phyloP scores from a whole-genome alignment of 225 moss, liverwort and hornwort species.

The Polytrichum commune region DNA sequence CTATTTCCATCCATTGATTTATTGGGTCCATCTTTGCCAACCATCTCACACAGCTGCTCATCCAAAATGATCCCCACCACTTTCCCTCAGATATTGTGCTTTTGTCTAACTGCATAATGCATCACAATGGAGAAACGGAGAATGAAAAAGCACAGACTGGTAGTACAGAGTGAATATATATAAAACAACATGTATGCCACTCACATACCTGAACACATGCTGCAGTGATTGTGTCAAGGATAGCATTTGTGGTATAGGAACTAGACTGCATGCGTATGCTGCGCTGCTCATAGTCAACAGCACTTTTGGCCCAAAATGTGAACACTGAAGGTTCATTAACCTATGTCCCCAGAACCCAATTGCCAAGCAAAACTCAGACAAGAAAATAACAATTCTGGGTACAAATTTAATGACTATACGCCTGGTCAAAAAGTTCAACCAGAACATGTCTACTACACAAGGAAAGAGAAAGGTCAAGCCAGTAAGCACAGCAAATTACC shows the following conservation, averaged over 20 bases:
- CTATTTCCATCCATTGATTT: slow-evolving; percentile 31
- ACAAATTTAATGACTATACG: too few species aligned
- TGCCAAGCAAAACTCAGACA: not conserved
- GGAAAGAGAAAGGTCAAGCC: not conserved
- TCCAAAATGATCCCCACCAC: not conserved
- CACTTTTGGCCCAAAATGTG: slow-evolving; percentile 96
- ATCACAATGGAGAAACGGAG: too few species aligned
- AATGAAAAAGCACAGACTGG: too few species aligned
- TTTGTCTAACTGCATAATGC: too few species aligned
- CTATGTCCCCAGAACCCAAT: slow-evolving; percentile 23
- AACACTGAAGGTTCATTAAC: slow-evolving; percentile 86
- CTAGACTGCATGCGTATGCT: slow-evolving; percentile 85
- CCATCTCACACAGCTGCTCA: slow-evolving; percentile 87
- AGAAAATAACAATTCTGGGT: not conserved
- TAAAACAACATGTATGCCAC: too few species aligned
- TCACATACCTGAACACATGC: slow-evolving; percentile 90
- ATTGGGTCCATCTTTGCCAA: slow-evolving; percentile 67
- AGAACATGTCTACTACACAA: not conserved
- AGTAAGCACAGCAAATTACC: slow-evolving; percentile 31
- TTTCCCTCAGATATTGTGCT: too few species aligned
- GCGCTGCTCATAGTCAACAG: slow-evolving; percentile 90
- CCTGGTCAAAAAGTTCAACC: too few species aligned
- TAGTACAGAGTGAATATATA: too few species aligned
- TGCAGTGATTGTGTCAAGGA: slow-evolving; percentile 94
- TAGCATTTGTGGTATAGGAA: slow-evolving; percentile 71